These are phyloP conservation scores for Backusella sp. DNA, from an alignment of 192 early-diverging fungal genomes.

Conservation along the genomic window DNA sequence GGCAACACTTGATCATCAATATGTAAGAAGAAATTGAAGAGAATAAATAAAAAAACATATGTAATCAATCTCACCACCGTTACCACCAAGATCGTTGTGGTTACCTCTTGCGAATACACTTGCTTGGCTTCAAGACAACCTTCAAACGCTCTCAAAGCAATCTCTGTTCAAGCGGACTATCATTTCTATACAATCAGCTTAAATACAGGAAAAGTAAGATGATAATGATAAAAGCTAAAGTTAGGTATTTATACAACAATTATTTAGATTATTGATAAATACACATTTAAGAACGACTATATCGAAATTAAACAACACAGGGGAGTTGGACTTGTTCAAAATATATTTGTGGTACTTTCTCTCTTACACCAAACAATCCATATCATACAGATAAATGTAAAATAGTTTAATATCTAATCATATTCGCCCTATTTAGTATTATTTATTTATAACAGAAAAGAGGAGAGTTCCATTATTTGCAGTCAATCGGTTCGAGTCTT, in stretches of 20 bases:
- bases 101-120: not conserved
- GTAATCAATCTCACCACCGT: too few species aligned
- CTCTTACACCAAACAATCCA: not conserved
- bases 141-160: not conserved
- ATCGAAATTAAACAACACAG: conserved; percentile 1
- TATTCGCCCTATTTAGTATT: not conserved
- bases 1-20: not conserved
- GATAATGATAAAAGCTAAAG: not conserved
- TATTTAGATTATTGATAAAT: not conserved
- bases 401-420: not conserved
- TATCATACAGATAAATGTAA: not conserved
- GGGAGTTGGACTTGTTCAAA: conserved; percentile 2
- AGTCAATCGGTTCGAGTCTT: not conserved
- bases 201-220: not conserved
- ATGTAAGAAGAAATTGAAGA: not conserved
- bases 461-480: not conserved
- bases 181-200: not conserved
- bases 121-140: not conserved
- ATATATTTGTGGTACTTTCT: not conserved
- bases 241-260: not conserved
- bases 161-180: not conserved
- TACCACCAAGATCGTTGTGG: not conserved
- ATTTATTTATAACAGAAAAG: not conserved
- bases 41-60: not conserved
- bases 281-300: not conserved